Conservation (phyloP, 352 stramenopile species). For the Phytophthora pluvialis region DNA sequence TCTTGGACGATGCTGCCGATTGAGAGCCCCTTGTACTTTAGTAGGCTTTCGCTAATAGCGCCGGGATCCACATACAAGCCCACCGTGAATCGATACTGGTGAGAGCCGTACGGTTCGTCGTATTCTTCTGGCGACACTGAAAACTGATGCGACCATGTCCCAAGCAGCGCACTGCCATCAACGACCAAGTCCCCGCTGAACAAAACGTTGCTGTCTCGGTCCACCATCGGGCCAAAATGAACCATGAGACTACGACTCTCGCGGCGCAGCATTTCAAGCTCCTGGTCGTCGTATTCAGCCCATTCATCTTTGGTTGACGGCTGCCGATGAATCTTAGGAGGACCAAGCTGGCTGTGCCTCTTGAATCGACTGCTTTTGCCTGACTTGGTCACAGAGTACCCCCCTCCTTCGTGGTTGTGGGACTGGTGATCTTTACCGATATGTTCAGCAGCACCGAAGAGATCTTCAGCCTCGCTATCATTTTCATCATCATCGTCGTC, state of each 20-base stretch:
- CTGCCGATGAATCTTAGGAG: constrained; percentile 21
- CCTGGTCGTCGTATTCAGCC: constrained; percentile 67
- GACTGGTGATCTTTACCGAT: constrained; percentile 1
- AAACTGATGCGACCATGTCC: constrained; percentile 76
- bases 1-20: constrained; percentile 81
- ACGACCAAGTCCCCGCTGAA: constrained; percentile 66
- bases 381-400: constrained; percentile 21
- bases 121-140: constrained; percentile 41
- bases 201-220: constrained; percentile 64
- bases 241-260: constrained; percentile 67
- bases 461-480: constrained; percentile 44
- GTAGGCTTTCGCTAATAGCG: constrained; percentile 59
- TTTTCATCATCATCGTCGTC: constrained; percentile 49
- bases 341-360: constrained; percentile 15
- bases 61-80: constrained; percentile 76
- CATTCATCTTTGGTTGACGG: constrained; percentile 64
- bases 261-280: constrained; percentile 67
- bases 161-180: constrained; percentile 65
- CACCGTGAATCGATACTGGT: constrained; percentile 55
- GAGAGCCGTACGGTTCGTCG: constrained; percentile 43
- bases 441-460: constrained; percentile 34
- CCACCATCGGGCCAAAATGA: constrained; percentile 71
- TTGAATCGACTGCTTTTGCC: constrained; percentile 20
- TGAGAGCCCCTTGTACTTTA: constrained; percentile 86
- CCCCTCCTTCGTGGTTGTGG: constrained; percentile 1